Base-by-base conservation (phyloP, 2,329 filamentous ascomycete genomes). In the Talaromyces albobiverticillius region DNA sequence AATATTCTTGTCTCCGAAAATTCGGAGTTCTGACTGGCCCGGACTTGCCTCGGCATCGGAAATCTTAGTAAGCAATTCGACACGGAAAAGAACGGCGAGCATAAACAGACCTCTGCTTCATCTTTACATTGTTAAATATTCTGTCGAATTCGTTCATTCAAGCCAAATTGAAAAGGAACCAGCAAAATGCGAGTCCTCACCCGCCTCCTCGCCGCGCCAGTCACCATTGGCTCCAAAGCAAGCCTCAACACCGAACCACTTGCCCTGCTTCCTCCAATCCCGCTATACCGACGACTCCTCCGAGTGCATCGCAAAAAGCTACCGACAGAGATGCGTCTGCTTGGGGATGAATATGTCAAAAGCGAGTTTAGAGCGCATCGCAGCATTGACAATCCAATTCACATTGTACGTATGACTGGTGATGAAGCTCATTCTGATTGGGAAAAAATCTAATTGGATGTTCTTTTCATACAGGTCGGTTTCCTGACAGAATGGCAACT, bases 401-500 rank as follows among this genome's bases (percentile, higher is more conserved):
- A 97, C 68, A 84, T 99, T 73, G 91, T 95, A 79, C 58, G 84
- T 70, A 31, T n/a, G 41, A 22, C 10, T n/a, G 22, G 9, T n/a
- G 18, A 31, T 13, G 25, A 42, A 31, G 38, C 16, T 11, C 10
- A 34, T 20, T 2, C 26, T 29, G n/a, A n/a, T 29, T 5, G 26
- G 10, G 5, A 29, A 29, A 10, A 29, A 29, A 29, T 10, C 10
- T n/a, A 29, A 18, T 18, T 43, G 50, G 16, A 20, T 25, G 25
- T 23, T 52, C 51, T 25, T n/a, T n/a, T n/a, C n/a, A n/a, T 50
- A 36, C 13, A 95, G 90, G 90, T 97, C 64, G 94, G 93, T 1
- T 99, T 99, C 71, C 79, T 99, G 62, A 93, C 89, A 0, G 92
- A 97, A 71, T 99, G 93, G 93, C 94, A 99, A 71, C 76, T 90